Percentiles rank a stretch among this genome's conserved stretches.
Evolutionary conservation across 441 rosid species (phyloP).

Genomic region (Erodium texanum): DNA sequence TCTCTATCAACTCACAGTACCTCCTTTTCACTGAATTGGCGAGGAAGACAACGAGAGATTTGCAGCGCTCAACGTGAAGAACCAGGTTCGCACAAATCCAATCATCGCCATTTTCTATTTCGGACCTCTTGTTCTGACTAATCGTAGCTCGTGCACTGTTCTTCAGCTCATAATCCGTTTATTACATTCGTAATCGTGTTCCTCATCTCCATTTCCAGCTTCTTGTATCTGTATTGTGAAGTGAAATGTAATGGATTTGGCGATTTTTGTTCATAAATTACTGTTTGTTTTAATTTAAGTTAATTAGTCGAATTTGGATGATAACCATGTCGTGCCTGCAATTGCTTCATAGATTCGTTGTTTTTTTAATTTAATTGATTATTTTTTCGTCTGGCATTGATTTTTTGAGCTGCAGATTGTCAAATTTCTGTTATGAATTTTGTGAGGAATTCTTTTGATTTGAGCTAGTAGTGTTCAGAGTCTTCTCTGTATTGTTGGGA

Average conservation of each 20-base stretch:
- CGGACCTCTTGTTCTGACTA: not conserved
- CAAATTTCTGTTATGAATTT: not conserved
- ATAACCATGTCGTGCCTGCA: not conserved
- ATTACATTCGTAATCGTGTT: not conserved
- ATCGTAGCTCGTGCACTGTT: not conserved
- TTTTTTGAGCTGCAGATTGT: not conserved
- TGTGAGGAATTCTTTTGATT: not conserved
- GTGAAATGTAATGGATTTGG: not conserved
- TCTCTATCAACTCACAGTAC: not conserved
- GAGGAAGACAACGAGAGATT: not conserved
- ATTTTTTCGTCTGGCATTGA: not conserved
- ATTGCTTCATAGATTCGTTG: not conserved
- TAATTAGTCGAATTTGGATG: not conserved
- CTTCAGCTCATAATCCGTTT: not conserved
- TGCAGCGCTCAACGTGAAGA: not conserved
- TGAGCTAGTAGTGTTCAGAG: slow-evolving; percentile 3
- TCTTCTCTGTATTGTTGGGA: not conserved
- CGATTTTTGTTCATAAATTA: not conserved
- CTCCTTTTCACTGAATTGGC: not conserved
- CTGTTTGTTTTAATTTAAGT: not conserved
- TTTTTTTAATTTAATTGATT: not conserved
- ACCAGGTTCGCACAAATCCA: slow-evolving; percentile 25
- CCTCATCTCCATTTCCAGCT: not conserved
- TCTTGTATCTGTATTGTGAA: not conserved
- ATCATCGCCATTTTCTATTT: slow-evolving; percentile 15